These are phyloP conservation scores for Monosporozyma unispora DNA, from an alignment of 805 yeast species.

Conservation along the genomic window DNA sequence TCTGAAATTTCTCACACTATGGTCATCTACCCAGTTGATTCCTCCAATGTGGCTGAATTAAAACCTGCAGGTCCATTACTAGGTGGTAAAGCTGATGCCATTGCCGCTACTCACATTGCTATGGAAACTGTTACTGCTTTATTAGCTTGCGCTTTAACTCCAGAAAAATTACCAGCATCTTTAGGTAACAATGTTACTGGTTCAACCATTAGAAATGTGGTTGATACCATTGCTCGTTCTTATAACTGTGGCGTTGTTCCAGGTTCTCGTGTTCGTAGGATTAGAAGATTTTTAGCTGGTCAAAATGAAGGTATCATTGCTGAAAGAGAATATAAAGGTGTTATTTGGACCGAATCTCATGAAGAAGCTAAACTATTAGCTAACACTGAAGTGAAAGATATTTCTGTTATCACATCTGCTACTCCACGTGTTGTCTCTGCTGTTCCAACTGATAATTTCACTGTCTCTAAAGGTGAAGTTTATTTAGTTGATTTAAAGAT, in stretches of 20 bases:
- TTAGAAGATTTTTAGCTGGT: constrained; percentile 90
- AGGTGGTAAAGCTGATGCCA: constrained; percentile 82
- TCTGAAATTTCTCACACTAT: constrained; percentile 79
- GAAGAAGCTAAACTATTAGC: constrained; percentile 54
- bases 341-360: constrained; percentile 75
- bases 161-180: constrained; percentile 61
- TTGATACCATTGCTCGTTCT: constrained; percentile 76
- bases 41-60: constrained; percentile 25
- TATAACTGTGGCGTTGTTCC: constrained; percentile 84
- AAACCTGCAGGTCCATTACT: constrained; percentile 69
- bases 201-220: constrained; percentile 56
- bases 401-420: constrained; percentile 32
- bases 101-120: constrained; percentile 83
- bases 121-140: constrained; percentile 75
- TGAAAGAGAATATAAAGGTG: constrained; percentile 88
- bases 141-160: constrained; percentile 62
- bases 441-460: constrained; percentile 70
- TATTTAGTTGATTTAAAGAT: constrained; percentile 76
- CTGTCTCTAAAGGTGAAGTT: constrained; percentile 72
- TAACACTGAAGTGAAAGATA: constrained; percentile 29
- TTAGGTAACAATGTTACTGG: constrained; percentile 54
- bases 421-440: constrained; percentile 39
- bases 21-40: constrained; percentile 68
- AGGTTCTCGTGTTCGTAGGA: constrained; percentile 84
- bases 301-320: constrained; percentile 89